Evolutionary conservation across 805 yeast species (phyloP), one percentile per base, ranked within the genome.

Genomic region (Candida caryicola): DNA sequence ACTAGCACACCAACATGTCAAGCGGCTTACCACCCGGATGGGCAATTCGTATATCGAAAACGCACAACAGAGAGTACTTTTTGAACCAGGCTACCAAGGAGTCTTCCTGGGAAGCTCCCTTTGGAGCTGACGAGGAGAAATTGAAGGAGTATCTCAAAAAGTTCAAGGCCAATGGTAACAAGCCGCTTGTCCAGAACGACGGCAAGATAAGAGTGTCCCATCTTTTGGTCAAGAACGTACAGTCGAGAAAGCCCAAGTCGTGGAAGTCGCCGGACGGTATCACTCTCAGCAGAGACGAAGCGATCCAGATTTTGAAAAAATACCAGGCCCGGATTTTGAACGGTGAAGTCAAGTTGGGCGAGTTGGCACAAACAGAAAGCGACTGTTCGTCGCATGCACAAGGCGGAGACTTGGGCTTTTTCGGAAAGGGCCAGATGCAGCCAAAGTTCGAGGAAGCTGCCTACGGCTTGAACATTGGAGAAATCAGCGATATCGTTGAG

Each of bases 351-450:
- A 71, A 80, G 6, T 74, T 93, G 31, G 76, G 76, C 23, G 83
- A 85, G 31, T 64, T 93, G 43, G 97, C 97, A 0, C 57, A 69
- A 26, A 79, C 88, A 2, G 93, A 87, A 58, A 82, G 95, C 45
- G 99, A 91, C 58, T 89, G 97, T 61, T 77, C 85, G 13, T 83
- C 95, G 8, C 95, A 85, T 52, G 69, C 83, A 33, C 81, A 85
- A 54, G 88, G 89, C 15, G 99, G 99, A 32, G 99, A 93, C 59
- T 71, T 93, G 51, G 98, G 99, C 0, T 79, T 66, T 55, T 93
- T 93, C 56, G 87, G 85, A 17, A 79, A 74, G 44, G 96, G 96
- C 28, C 89, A 83, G 51, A 93, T 93, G 99, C 98, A 93, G 62
- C 96, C 96, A 25, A 66, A 83, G 41, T 93, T 93, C 55, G 99